phyloP scores from a whole-genome alignment of 768 basidiomycete genomes.

The Mycena maculata region DNA sequence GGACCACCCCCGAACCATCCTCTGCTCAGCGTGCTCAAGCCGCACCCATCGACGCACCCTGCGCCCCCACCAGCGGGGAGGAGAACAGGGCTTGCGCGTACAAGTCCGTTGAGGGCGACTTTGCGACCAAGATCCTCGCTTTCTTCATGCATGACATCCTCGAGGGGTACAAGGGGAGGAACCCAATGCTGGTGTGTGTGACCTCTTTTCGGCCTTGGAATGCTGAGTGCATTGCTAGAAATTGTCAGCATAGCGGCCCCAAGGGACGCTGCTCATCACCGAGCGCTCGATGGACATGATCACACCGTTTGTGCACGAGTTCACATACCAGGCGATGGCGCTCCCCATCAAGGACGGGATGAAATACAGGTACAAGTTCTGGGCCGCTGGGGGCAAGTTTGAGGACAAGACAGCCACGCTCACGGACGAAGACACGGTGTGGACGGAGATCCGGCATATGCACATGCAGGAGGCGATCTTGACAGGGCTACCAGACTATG shows the following conservation, averaged over 20 bases:
- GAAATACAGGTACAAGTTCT: slow-evolving; percentile 95
- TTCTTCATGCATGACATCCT: slow-evolving; percentile 85
- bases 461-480: slow-evolving; percentile 99
- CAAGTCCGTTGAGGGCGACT: slow-evolving; percentile 79
- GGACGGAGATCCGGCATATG: slow-evolving; percentile 94
- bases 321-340: slow-evolving; percentile 99
- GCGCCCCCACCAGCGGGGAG: slow-evolving; percentile 79
- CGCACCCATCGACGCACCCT: slow-evolving; percentile 70
- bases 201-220: too few relatives aligned
- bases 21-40: slow-evolving; percentile 87
- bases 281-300: slow-evolving; percentile 96
- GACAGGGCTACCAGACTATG: slow-evolving; percentile 74
- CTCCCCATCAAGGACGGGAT: slow-evolving; percentile 88
- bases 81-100: slow-evolving; percentile 83
- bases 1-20: slow-evolving; percentile 84
- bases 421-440: slow-evolving; percentile 89
- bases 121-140: slow-evolving; percentile 84
- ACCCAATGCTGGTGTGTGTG: slow-evolving; percentile 90
- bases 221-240: slow-evolving; percentile 53
- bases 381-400: slow-evolving; percentile 83
- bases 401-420: slow-evolving; percentile 91
- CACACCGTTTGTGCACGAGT: slow-evolving; percentile 94
- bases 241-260: slow-evolving; percentile 72
- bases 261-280: slow-evolving; percentile 88
- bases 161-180: slow-evolving; percentile 88